phyloP scores from a whole-genome alignment of 2,329 filamentous ascomycete genomes.

The Ascochyta fabae region DNA sequence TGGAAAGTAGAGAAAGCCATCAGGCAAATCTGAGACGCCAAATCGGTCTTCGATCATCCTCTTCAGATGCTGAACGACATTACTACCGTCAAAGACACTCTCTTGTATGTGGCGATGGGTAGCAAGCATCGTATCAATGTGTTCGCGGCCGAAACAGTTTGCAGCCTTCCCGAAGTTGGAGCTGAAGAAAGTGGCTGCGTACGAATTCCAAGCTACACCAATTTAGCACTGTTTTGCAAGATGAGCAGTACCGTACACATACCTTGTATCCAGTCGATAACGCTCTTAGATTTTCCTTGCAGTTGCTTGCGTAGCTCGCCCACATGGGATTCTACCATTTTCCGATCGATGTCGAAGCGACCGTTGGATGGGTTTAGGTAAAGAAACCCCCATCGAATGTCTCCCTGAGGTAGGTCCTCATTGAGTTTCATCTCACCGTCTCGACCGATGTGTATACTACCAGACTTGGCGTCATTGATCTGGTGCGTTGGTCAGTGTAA shows the following conservation, averaged over 20 bases:
- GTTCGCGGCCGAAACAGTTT: conserved; percentile 59
- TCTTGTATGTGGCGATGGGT: conserved; percentile 59
- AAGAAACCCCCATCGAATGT: conserved; percentile 45
- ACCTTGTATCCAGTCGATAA: conserved; percentile 44
- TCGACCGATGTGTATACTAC: conserved; percentile 47
- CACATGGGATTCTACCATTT: conserved; percentile 42
- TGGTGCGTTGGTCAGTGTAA: conserved; percentile 7
- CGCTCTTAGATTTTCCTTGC: conserved; percentile 37
- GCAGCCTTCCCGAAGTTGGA: conserved; percentile 61
- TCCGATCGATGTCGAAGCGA: conserved; percentile 41
- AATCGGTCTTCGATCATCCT: conserved; percentile 61
- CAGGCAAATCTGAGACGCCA: conserved; percentile 54
- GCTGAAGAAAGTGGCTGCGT: conserved; percentile 60
- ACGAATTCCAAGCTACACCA: conserved; percentile 57
- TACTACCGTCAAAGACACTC: conserved; percentile 52
- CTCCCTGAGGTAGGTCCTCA: conserved; percentile 33
- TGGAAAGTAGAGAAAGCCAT: conserved; percentile 62
- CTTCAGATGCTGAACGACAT: conserved; percentile 50
- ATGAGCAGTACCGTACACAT: background rate
- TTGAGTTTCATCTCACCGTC: conserved; percentile 21
- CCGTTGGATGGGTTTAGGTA: conserved; percentile 34
- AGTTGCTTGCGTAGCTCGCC: conserved; percentile 40
- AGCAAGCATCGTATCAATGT: conserved; percentile 60
- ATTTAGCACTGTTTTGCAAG: background rate
- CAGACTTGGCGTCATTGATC: conserved; percentile 53